A percentile compares a stretch with the other conserved stretches of the same genome.
Evolutionary conservation across 2,329 filamentous ascomycete species (phyloP).

Genomic region (Geosmithia flava): DNA sequence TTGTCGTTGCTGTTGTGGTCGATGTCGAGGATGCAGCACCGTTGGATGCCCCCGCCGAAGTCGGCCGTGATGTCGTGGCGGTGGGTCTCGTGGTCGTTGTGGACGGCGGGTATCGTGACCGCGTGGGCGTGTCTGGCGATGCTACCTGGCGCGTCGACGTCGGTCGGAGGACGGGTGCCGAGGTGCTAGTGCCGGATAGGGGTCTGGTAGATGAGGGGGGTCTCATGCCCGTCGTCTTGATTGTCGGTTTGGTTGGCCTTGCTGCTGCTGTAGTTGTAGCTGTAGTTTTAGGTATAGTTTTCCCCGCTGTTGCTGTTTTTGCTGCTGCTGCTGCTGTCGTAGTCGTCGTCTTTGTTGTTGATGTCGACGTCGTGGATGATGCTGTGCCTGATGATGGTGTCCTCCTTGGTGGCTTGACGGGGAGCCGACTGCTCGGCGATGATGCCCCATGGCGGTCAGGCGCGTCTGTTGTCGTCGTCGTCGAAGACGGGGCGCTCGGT

Average conservation of each 20-base stretch:
- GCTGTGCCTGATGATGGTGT: constrained; percentile 13
- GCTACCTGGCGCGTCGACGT: constrained; percentile 1
- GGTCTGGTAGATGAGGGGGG: background rate
- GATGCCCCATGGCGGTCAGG: constrained; percentile 15
- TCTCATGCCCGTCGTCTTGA: constrained; percentile 1
- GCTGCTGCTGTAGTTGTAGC: background rate
- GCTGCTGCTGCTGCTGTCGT: background rate
- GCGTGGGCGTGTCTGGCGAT: constrained; percentile 8
- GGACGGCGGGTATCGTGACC: constrained; percentile 16
- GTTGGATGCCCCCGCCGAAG: background rate
- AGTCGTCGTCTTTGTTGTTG: too few relatives aligned
- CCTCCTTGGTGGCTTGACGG: constrained; percentile 28
- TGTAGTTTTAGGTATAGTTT: background rate
- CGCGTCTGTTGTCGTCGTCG: constrained; percentile 6
- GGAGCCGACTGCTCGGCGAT: constrained; percentile 35
- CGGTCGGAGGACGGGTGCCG: background rate
- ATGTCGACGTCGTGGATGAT: background rate
- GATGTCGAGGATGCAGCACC: constrained; percentile 2
- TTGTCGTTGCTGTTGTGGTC: constrained; percentile 7
- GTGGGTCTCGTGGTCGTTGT: constrained; percentile 12
- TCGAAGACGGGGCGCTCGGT: constrained; percentile 11
- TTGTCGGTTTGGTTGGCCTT: background rate
- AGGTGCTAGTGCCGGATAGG: background rate
- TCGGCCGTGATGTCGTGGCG: background rate
- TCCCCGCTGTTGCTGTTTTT: too few relatives aligned